A percentile compares a stretch with the other conserved stretches of the same genome.
These are phyloP conservation scores for Lentinula novae-zelandiae DNA, from an alignment of 1,284 basidiomycete species.

Conservation along the genomic window DNA sequence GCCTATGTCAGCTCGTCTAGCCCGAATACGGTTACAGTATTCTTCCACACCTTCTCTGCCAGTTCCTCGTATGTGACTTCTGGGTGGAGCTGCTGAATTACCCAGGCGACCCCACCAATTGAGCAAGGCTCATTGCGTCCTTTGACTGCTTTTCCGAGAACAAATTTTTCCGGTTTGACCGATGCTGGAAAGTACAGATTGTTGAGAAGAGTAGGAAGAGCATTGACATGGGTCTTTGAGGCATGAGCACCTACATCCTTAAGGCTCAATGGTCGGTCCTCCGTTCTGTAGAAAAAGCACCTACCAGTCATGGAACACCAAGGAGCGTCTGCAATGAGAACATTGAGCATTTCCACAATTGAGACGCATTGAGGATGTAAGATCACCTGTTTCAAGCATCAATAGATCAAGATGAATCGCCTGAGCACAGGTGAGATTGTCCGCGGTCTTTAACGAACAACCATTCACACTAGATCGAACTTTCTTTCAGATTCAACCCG, in stretches of 20 bases:
- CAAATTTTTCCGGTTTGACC: slow-evolving; percentile 69
- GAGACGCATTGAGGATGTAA: neutral
- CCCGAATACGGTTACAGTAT: slow-evolving; percentile 63
- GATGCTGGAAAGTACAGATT: slow-evolving; percentile 51
- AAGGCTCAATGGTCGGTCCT: neutral
- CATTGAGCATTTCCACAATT: neutral
- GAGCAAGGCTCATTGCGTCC: slow-evolving; percentile 80
- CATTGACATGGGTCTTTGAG: slow-evolving; percentile 55
- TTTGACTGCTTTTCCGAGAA: slow-evolving; percentile 66
- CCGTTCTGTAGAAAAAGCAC: neutral
- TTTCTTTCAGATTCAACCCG: neutral
- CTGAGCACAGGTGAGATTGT: slow-evolving; percentile 62
- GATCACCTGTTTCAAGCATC: slow-evolving; percentile 77
- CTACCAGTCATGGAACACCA: slow-evolving; percentile 77
- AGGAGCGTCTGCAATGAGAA: slow-evolving; percentile 57
- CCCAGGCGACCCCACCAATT: slow-evolving; percentile 76
- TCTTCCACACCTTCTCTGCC: slow-evolving; percentile 59
- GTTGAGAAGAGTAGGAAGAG: slow-evolving; percentile 46
- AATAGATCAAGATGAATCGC: slow-evolving; percentile 63
- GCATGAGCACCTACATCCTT: slow-evolving; percentile 50
- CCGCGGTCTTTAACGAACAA: slow-evolving; percentile 79
- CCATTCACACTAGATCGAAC: slow-evolving; percentile 55
- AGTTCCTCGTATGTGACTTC: slow-evolving; percentile 57
- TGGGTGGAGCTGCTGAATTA: slow-evolving; percentile 55
- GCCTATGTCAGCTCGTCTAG: slow-evolving; percentile 33